Conservation (phyloP, 1,284 basidiomycete genomes). For the Ceratobasidium sp. region DNA sequence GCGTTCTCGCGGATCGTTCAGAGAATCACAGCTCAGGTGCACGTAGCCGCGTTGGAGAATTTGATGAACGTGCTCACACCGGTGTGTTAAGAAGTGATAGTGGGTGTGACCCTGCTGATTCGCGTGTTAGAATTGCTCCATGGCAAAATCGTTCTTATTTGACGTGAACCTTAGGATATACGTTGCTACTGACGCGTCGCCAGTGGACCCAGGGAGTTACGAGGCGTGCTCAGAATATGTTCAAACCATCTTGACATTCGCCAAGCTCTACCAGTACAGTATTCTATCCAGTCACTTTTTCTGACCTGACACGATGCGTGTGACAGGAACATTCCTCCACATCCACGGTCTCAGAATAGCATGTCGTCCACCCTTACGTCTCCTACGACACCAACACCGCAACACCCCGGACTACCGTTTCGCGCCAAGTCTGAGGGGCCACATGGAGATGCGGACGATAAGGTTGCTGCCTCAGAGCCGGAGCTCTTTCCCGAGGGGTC, state of each 20-base stretch:
- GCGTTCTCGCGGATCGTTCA: slow-evolving; percentile 77
- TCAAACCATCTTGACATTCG: slow-evolving; percentile 84
- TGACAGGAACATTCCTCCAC: slow-evolving; percentile 29
- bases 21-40: slow-evolving; percentile 70
- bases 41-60: slow-evolving; percentile 71
- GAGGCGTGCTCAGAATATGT: slow-evolving; percentile 92
- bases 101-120: neutral
- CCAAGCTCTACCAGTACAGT: slow-evolving; percentile 76
- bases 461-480: neutral
- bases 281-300: neutral
- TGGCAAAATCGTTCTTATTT: slow-evolving; percentile 92
- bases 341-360: slow-evolving; percentile 44
- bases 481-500: slow-evolving; percentile 42
- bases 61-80: slow-evolving; percentile 82
- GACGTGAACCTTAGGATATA: slow-evolving; percentile 87
- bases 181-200: slow-evolving; percentile 90
- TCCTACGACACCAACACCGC: slow-evolving; percentile 21
- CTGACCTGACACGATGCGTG: neutral
- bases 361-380: slow-evolving; percentile 22
- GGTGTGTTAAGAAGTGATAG: slow-evolving; percentile 56
- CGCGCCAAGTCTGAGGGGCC: slow-evolving; percentile 28
- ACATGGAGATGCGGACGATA: slow-evolving; percentile 29
- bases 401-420: slow-evolving; percentile 15
- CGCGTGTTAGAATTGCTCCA: slow-evolving; percentile 74
- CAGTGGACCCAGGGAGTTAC: slow-evolving; percentile 87